Evolutionary conservation across 2,329 filamentous ascomycete genomes (phyloP), one percentile per base, ranked within the genome.

Genomic region (Nemania diffusa): DNA sequence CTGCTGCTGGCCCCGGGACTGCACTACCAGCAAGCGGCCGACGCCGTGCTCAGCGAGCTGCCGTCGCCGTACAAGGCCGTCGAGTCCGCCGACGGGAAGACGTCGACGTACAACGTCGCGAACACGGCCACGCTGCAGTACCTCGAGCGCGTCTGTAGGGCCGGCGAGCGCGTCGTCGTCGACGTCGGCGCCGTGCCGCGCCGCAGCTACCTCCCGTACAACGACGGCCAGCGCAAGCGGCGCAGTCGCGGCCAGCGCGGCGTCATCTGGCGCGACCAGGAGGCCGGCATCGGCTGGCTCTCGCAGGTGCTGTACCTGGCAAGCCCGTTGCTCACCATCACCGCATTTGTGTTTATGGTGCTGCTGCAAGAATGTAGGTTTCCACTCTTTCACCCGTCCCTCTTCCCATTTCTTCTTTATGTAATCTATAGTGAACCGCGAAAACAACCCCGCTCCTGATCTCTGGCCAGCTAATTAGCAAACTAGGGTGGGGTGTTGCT

Each of bases 1-100:
- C 79, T 90, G 11, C 79, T 90, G 13, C 80, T 90, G 2, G 87
- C 85, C 1, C 88, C 88, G 0, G 88, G 88, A 0, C 73, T 90
- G 57, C 88, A 90, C 76, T 85, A 85, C 70, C 87, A 90, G 71
- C 86, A 90, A 71, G 81, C 83, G 3, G 87, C 86, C 9, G 81
- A 86, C 13, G 80, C 82, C 0, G 77, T 90, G 56, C 58, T 70
- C 40, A 67, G 79, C 40, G 80, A 80, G 22, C 78, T 79, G 15
- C 79, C 78, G 3, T 80, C 68, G 37, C 75, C 80, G 5, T 82
- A 74, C 80, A 78, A 82, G 75, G 65, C 82, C 74, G 65, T 79
- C 51, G 80, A 81, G 71, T 70, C 73, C 42, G 66, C 71, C 29
- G 73, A 73, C 37, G 78, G 77, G 51, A 73, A 71, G 46, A 74